Percentiles rank a stretch among this genome's conserved stretches.
Conservation (phyloP, 345 rosid genomes). For the Ailanthus altissimus region DNA sequence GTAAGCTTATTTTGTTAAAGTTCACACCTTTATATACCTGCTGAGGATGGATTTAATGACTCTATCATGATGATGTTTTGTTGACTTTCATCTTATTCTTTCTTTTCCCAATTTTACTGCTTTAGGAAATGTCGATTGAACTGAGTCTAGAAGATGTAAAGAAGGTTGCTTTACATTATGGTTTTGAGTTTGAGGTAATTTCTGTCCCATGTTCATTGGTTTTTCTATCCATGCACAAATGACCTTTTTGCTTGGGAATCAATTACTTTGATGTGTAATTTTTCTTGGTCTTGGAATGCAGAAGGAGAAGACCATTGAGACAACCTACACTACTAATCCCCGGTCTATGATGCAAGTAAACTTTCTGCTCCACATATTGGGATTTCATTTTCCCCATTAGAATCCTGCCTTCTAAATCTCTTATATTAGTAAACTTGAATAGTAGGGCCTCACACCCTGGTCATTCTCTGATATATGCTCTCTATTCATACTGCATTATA, state of each 20-base stretch:
- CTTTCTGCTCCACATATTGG: not conserved
- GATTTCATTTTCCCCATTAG: not conserved
- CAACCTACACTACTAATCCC: constrained; percentile 85
- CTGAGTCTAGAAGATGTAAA: constrained; percentile 94
- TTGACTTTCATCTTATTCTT: constrained; percentile 2
- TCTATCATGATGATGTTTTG: constrained; percentile 1
- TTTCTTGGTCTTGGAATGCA: constrained; percentile 38
- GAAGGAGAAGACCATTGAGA: constrained; percentile 77
- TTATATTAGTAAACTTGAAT: not conserved
- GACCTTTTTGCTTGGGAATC: not conserved
- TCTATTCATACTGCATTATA: not conserved
- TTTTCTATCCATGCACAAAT: not conserved
- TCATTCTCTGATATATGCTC: no score
- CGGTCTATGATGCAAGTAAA: constrained; percentile 95
- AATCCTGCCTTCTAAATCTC: not conserved
- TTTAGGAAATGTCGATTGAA: constrained; percentile 94
- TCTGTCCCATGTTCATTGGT: not conserved
- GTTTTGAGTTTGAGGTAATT: constrained; percentile 73
- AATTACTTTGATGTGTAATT: not conserved
- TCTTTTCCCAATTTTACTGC: not conserved
- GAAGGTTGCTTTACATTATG: constrained; percentile 70
- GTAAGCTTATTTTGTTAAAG: constrained; percentile 49
- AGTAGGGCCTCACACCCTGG: not conserved
- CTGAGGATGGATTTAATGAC: not conserved
- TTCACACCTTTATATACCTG: not conserved